These are phyloP conservation scores for Calycina herbarum DNA, from an alignment of 2,329 filamentous ascomycete species.

Conservation along the genomic window DNA sequence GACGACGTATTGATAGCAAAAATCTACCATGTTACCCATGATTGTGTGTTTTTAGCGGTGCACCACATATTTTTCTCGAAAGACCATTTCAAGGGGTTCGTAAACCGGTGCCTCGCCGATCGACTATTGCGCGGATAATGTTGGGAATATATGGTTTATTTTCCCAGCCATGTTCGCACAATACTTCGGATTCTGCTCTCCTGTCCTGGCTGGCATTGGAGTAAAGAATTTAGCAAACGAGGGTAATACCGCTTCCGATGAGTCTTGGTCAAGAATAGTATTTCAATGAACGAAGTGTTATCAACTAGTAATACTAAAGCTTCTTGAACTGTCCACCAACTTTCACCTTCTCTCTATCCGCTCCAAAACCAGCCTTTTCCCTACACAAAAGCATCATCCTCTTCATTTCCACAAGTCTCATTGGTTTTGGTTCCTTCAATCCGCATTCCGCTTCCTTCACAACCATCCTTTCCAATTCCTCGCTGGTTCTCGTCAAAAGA, in stretches of 20 bases:
- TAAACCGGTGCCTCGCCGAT: background rate
- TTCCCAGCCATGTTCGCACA: too few relatives aligned
- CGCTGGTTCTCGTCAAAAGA: constrained; percentile 10
- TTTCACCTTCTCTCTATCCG: constrained; percentile 18
- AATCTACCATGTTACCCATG: background rate
- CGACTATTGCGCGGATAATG: background rate
- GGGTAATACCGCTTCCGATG: background rate
- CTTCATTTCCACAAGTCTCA: constrained; percentile 33
- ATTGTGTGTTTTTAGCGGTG: background rate
- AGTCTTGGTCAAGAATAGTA: background rate
- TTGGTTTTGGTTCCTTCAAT: constrained; percentile 33
- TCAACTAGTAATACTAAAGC: background rate
- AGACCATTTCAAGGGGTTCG: background rate
- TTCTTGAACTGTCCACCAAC: constrained; percentile 5
- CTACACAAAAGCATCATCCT: constrained; percentile 35
- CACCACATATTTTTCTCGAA: background rate
- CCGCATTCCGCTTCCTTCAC: constrained; percentile 35
- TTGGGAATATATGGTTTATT: background rate
- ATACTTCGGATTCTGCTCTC: too few relatives aligned
- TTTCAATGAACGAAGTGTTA: background rate
- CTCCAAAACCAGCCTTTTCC: constrained; percentile 24
- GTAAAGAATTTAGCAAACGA: background rate
- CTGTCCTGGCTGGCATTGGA: too few relatives aligned
- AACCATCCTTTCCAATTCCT: constrained; percentile 24
- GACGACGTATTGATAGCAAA: constrained; percentile 19